phyloP scores from a whole-genome alignment of 2,329 filamentous ascomycete genomes.

The Aureobasidium sp. region DNA sequence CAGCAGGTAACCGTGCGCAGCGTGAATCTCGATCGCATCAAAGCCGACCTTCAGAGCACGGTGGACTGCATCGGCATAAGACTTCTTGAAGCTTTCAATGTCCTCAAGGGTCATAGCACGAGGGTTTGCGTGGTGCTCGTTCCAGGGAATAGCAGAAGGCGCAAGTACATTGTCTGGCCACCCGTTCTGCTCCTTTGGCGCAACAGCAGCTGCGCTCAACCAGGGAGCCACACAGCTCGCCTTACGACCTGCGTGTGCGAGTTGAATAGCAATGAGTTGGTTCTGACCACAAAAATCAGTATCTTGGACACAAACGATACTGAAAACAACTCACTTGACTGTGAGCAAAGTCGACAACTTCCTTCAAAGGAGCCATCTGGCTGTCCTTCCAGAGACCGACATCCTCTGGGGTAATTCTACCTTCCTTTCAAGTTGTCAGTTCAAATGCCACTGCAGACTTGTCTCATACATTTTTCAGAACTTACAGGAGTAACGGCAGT shows the following conservation, averaged over 20 bases:
- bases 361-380: constrained; percentile 64
- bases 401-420: constrained; percentile 76
- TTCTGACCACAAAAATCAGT: constrained; percentile 16
- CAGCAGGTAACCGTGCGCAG: constrained; percentile 70
- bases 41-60: constrained; percentile 51
- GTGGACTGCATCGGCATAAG: constrained; percentile 55
- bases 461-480: background rate
- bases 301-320: background rate
- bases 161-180: constrained; percentile 46
- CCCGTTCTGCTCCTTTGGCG: constrained; percentile 42
- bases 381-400: constrained; percentile 75
- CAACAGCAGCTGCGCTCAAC: constrained; percentile 49
- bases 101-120: constrained; percentile 60
- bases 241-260: constrained; percentile 68
- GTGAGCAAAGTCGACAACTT: constrained; percentile 70
- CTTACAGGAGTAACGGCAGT: constrained; percentile 60
- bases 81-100: constrained; percentile 56
- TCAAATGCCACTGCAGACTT: background rate
- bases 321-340: constrained; percentile 45
- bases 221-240: constrained; percentile 54
- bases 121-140: constrained; percentile 51
- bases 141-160: constrained; percentile 54
- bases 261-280: constrained; percentile 69
- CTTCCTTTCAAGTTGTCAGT: constrained; percentile 25
- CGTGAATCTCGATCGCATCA: constrained; percentile 74